Conservation (phyloP, 139 green algal species). For the Eudorina sp. region DNA sequence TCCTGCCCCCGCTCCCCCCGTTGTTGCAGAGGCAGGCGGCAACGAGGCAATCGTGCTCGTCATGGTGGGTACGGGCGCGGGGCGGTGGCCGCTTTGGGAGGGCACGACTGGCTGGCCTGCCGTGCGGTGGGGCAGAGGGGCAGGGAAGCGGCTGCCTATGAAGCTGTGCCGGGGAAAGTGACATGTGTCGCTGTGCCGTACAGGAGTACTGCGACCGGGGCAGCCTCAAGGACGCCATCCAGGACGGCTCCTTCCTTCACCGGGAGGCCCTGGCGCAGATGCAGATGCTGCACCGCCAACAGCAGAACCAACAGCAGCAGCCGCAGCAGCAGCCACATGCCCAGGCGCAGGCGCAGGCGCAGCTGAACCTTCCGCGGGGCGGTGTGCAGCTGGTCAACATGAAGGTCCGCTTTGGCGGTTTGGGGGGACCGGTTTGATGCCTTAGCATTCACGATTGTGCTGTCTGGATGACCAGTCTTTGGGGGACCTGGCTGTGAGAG, state of each 20-base stretch:
- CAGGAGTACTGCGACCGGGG: slow-evolving; percentile 45
- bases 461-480: too few relatives aligned
- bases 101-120: too few relatives aligned
- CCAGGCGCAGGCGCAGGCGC: background rate
- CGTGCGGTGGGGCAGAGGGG: too few relatives aligned
- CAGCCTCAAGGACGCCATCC: slow-evolving; percentile 33
- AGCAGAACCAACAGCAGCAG: slow-evolving; percentile 13
- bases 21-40: background rate
- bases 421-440: too few relatives aligned
- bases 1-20: background rate
- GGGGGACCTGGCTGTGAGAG: too few relatives aligned
- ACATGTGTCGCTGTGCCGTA: background rate
- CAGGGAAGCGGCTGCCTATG: too few relatives aligned
- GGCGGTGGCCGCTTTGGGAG: too few relatives aligned
- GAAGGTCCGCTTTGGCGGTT: too few relatives aligned
- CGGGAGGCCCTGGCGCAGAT: background rate
- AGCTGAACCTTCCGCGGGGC: background rate
- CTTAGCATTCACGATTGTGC: too few relatives aligned
- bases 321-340: background rate
- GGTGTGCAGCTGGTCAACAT: slow-evolving; percentile 6
- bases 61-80: slow-evolving; percentile 34
- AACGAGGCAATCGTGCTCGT: slow-evolving; percentile 42
- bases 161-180: background rate
- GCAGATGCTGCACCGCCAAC: background rate
- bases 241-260: slow-evolving; percentile 12